These are phyloP conservation scores for sunflower (Helianthus annuus) DNA, from an alignment of 129 eudicot species.

Conservation along the genomic window DNA sequence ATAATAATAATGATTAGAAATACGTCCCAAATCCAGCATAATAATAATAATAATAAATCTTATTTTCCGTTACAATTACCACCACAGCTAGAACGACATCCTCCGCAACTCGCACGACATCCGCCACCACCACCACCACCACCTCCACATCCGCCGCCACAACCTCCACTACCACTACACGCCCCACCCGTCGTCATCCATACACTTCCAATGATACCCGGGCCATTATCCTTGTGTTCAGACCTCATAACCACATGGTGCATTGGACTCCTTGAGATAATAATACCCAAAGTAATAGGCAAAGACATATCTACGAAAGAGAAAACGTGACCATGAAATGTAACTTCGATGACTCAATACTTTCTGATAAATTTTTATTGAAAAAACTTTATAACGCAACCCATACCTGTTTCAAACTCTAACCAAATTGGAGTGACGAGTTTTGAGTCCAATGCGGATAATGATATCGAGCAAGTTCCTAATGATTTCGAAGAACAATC, in stretches of 20 bases:
- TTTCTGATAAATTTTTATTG: no score
- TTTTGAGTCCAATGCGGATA: conserved; percentile 19
- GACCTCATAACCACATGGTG: not conserved
- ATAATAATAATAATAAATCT: not conserved
- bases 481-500: conserved; percentile 16
- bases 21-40: not conserved
- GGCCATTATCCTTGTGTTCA: not conserved
- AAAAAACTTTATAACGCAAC: not conserved
- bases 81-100: conserved; percentile 15
- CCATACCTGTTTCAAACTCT: conserved; percentile 26
- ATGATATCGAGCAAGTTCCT: conserved; percentile 20
- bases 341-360: not conserved
- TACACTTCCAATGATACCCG: no score
- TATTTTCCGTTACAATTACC: conserved; percentile 20
- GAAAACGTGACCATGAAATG: not conserved
- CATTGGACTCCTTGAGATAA: conserved; percentile 24
- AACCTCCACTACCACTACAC: conserved; percentile 33
- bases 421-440: conserved; percentile 22
- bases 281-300: conserved; percentile 26
- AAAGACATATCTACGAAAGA: conserved; percentile 10
- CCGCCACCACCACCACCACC: conserved; percentile 33
- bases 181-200: not conserved
- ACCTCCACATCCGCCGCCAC: conserved; percentile 27
- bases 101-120: conserved; percentile 30
- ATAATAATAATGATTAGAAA: not conserved